These are phyloP conservation scores for Kazachstania psychrophila DNA, from an alignment of 805 yeast species.

Conservation along the genomic window DNA sequence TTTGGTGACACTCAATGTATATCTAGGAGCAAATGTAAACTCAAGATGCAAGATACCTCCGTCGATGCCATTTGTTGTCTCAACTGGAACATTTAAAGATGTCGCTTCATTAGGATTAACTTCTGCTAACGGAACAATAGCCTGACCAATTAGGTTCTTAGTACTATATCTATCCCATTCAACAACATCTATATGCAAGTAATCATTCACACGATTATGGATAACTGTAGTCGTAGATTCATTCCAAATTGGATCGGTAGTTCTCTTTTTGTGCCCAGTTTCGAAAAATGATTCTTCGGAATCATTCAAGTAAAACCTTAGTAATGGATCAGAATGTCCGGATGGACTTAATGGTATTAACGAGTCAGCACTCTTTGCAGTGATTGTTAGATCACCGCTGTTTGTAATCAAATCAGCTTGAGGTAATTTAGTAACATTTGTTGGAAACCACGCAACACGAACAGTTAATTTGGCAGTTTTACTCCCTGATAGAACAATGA, in stretches of 20 bases:
- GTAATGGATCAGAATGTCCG: slow-evolving; percentile 87
- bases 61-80: slow-evolving; percentile 31
- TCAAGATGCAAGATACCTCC: slow-evolving; percentile 53
- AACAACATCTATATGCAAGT: slow-evolving; percentile 44
- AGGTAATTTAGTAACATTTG: slow-evolving; percentile 48
- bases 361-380: slow-evolving; percentile 48
- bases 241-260: slow-evolving; percentile 76
- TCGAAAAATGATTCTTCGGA: slow-evolving; percentile 46
- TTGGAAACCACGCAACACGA: slow-evolving; percentile 67
- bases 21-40: slow-evolving; percentile 59
- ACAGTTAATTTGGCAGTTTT: slow-evolving; percentile 42
- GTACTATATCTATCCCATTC: slow-evolving; percentile 88
- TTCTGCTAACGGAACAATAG: slow-evolving; percentile 43
- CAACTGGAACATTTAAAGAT: slow-evolving; percentile 39
- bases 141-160: slow-evolving; percentile 68
- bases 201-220: slow-evolving; percentile 48
- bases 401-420: slow-evolving; percentile 61
- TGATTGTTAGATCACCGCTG: slow-evolving; percentile 56
- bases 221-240: slow-evolving; percentile 52
- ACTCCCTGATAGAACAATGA: slow-evolving; percentile 44
- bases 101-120: slow-evolving; percentile 48
- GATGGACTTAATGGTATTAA: slow-evolving; percentile 71
- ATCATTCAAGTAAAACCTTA: slow-evolving; percentile 55
- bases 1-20: slow-evolving; percentile 39
- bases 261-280: slow-evolving; percentile 72